phyloP scores from a whole-genome alignment of 2,329 filamentous ascomycete genomes.

The Trichoderma simmonsii region DNA sequence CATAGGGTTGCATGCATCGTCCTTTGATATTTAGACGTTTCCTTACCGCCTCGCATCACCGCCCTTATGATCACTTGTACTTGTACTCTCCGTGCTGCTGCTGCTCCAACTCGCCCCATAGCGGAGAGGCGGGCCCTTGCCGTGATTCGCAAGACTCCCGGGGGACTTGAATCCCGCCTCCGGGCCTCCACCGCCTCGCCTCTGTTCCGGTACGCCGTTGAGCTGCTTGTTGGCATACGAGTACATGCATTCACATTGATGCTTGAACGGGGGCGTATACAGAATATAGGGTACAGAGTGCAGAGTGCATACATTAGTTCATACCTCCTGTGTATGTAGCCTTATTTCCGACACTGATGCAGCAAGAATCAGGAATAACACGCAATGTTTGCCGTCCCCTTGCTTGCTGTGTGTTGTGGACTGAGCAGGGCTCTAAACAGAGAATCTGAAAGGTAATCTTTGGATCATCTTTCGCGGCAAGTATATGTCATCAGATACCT shows the following conservation, averaged over 20 bases:
- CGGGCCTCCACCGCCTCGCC: slow-evolving; percentile 7
- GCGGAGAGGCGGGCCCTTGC: slow-evolving; percentile 3
- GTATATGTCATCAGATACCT: not conserved
- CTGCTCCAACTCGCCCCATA: not conserved
- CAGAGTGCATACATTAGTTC: not conserved
- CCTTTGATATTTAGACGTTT: not conserved
- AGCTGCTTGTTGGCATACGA: not conserved
- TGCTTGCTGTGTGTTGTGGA: not conserved
- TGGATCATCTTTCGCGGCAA: not conserved
- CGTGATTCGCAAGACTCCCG: not conserved
- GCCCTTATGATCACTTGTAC: not conserved
- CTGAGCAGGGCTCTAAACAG: not conserved
- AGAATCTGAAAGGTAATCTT: not conserved
- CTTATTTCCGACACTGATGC: not conserved
- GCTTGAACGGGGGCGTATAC: not conserved
- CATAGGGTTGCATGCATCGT: not conserved
- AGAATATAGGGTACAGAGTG: not conserved
- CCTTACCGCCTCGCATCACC: slow-evolving; percentile 7
- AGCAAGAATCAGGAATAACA: not conserved
- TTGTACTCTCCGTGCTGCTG: not conserved
- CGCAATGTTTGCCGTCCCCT: not conserved
- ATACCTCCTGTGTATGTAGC: not conserved
- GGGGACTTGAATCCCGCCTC: not conserved
- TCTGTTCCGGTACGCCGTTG: not conserved
- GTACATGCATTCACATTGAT: not conserved